Evolutionary conservation across 1,284 basidiomycete species (phyloP), one percentile per base, ranked within the genome.

Genomic region (Trametes hirsuta): DNA sequence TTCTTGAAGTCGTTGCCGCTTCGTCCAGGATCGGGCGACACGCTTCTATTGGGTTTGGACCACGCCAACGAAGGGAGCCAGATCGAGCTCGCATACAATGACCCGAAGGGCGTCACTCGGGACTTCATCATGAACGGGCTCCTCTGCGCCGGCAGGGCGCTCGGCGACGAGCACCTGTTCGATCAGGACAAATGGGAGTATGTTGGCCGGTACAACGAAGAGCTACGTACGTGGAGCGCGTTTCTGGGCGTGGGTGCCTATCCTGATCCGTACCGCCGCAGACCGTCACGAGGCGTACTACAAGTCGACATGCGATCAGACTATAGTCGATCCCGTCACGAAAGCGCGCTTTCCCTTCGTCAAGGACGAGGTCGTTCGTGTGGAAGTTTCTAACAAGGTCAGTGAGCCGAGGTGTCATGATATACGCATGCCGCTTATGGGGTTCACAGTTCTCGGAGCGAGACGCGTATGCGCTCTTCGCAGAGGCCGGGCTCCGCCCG

Each of bases 71-170:
- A 84, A 53, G 81, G 83, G 48, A 74, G 77, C 18, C 75, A 83
- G 59, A 88, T 97, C 50, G 90, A 94, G 68, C 72, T 77, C 25
- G 94, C 94, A 0, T 97, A 97, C 76, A 90, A 96, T 69, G 95
- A 97, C 68, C 78, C 82, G 1, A 79, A 84, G 60, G 94, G 94
- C 5, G 79, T 90, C 63, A 98, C 96, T 0, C 79, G 78, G 63
- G 78, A 81, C 15, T 99, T 98, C 73, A 95, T 97, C 66, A 88
- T 97, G 82, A 96, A 99, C 70, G 96, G 94, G 0, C 81, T 98
- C 63, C 84, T 81, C 58, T 79, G 74, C 6, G 86, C 87, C 1
- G 88, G 89, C 8, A 75, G 79, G 18, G 77, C 79, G 5, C 77
- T 93, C 3, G 89, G 90, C 8, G 74, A 90, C 63, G 83, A 87